Base-by-base conservation (phyloP, 192 early-diverging fungal species). In the Backusella macrospora region DNA sequence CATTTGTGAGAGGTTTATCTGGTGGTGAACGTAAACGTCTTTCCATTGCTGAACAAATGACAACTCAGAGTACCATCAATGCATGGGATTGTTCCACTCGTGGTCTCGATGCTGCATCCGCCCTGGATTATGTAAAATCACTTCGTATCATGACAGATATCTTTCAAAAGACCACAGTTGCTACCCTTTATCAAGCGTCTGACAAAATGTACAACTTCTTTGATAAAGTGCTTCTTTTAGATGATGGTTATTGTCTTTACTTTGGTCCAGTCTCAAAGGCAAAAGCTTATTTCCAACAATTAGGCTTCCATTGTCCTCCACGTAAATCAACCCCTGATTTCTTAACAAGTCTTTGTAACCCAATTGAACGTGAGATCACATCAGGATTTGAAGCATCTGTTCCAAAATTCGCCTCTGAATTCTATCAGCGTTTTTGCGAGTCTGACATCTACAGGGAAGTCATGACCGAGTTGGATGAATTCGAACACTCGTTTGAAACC, bases 31-130 rank as follows among this genome's bases (percentile, higher is more conserved):
- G 89, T 75, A 91, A 91, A 77, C 92, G 92, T 70, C 87, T 92
- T 43, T 90, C 89, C 9, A 93, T 92, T 72, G 90, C 91, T 26
- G 91, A 92, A 79, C 91, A 92, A 78, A 89, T 92, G 71, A 89
- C 90, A 8, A 85, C 86, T n/a, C 80, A 82, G 39, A 81, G 85
- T 15, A 75, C 88, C 15, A 81, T 89, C 65, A 85, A 86, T 59
- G 75, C 87, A 23, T 89, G 87, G 87, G 90, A 89, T 62, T 83
- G 83, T 62, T 85, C 83, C 66, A 91, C 91, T 13, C 84, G 86
- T 45, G 94, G 94, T 46, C 83, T 95, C 55, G 94, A 95, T 82
- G 90, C 92, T n/a, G 91, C 91, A 67, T 92, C 90, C 5, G 92
- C 94, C 37, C 82, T 95, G n/a, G 93, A 95, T 71, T 95, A 91